Percentiles rank a stretch among this genome's conserved stretches.
Evolutionary conservation across 2,329 filamentous ascomycete species (phyloP).

Genomic region (Fusarium sp.): DNA sequence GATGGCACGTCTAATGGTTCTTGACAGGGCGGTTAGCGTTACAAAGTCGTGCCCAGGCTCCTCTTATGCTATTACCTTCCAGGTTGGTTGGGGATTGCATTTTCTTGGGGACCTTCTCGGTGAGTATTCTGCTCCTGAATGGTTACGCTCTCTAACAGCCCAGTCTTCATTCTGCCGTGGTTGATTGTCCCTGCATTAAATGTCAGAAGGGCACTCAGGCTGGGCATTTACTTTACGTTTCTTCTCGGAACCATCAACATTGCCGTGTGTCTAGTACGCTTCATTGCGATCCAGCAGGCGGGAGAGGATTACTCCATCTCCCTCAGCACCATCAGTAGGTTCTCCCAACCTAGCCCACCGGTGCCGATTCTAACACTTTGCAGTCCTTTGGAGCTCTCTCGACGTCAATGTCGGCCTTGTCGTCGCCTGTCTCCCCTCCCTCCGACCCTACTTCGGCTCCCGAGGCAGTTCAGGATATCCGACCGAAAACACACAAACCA

Average conservation of each 20-base stretch:
- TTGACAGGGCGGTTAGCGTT: background rate
- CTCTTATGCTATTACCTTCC: slow-evolving; percentile 9
- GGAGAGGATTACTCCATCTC: slow-evolving; percentile 19
- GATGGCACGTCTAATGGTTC: background rate
- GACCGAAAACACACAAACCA: background rate
- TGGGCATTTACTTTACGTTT: slow-evolving; percentile 34
- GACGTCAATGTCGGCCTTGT: slow-evolving; percentile 36
- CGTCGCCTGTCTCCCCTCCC: slow-evolving; percentile 29
- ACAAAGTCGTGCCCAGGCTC: background rate
- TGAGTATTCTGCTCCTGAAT: accelerated
- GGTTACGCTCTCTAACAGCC: background rate
- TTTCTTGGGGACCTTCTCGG: slow-evolving; percentile 24
- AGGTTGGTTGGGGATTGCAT: slow-evolving; percentile 25
- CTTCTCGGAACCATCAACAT: slow-evolving; percentile 34
- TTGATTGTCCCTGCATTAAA: slow-evolving; percentile 21
- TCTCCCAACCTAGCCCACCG: accelerated
- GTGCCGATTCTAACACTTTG: background rate
- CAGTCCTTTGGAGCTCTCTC: slow-evolving; percentile 25
- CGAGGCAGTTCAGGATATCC: background rate
- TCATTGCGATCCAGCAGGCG: slow-evolving; percentile 22
- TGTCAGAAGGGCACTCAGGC: background rate
- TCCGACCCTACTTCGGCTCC: slow-evolving; percentile 33
- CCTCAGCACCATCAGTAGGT: slow-evolving; percentile 18
- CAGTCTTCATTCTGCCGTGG: slow-evolving; percentile 31
- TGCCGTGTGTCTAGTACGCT: slow-evolving; percentile 18